Evolutionary conservation across 2,329 filamentous ascomycete genomes (phyloP).

Genomic region (Lachnellula willkommii): DNA sequence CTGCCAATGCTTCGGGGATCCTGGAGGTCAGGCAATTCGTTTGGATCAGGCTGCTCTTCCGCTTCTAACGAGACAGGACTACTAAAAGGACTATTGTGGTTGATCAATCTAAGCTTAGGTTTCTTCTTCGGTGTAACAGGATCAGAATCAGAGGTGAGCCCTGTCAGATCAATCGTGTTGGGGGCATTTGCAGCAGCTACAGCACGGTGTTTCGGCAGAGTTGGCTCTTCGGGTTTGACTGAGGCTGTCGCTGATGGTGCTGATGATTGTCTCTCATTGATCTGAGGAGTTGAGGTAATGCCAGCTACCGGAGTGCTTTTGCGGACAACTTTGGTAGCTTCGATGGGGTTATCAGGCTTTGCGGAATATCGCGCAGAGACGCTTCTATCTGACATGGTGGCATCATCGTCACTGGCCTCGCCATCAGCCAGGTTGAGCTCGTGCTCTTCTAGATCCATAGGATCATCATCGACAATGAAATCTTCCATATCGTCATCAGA

Average conservation of each 20-base stretch:
- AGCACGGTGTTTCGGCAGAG: neutral
- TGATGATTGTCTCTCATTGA: neutral
- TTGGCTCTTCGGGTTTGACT: conserved; percentile 5
- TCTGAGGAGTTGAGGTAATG: neutral
- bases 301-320: neutral
- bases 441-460: conserved; percentile 5
- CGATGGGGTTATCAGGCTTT: neutral
- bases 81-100: conserved; percentile 5
- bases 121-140: conserved; percentile 15
- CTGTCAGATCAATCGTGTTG: conserved; percentile 20
- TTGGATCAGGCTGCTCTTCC: conserved; percentile 1
- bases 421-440: conserved; percentile 25
- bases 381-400: conserved; percentile 12
- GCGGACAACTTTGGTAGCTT: neutral
- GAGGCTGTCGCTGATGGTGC: neutral
- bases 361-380: neutral
- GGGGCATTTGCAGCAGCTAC: neutral
- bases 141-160: conserved; percentile 19
- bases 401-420: conserved; percentile 19
- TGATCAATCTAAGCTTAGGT: conserved; percentile 10
- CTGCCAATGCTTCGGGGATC: conserved; percentile 21
- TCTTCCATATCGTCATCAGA: conserved; percentile 43
- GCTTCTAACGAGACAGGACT: neutral
- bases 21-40: conserved; percentile 18
- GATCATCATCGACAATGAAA: conserved; percentile 43